Evolutionary conservation across 176 grass and related monocot genomes (phyloP).

Genomic region (Oryza rufipogon): DNA sequence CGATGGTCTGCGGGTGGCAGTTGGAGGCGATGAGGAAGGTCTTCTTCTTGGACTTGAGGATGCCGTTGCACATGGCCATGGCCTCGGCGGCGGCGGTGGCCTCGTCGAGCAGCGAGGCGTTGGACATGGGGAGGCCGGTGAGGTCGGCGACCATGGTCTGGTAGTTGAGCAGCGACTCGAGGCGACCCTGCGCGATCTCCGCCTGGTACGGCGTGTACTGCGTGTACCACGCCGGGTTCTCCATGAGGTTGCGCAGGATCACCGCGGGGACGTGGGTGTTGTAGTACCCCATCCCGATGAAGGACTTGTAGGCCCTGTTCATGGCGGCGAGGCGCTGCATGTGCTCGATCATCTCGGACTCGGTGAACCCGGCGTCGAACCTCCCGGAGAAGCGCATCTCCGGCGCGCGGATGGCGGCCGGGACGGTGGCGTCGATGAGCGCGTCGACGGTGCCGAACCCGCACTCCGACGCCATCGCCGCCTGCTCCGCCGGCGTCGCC

Average conservation of each 20-base stretch:
- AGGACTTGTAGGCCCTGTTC: slow-evolving; percentile 88
- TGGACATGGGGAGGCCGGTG: slow-evolving; percentile 96
- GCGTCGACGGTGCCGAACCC: slow-evolving; percentile 70
- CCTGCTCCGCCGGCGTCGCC: slow-evolving; percentile 70
- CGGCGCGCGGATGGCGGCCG: slow-evolving; percentile 62
- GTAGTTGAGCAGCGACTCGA: slow-evolving; percentile 97
- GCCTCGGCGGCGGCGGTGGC: slow-evolving; percentile 98
- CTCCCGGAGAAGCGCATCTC: slow-evolving; percentile 54
- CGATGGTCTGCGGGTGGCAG: slow-evolving; percentile 96
- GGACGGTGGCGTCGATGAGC: slow-evolving; percentile 86
- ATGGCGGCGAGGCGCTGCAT: slow-evolving; percentile 74
- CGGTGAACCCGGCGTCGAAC: slow-evolving; percentile 84
- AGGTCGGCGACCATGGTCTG: slow-evolving; percentile 96
- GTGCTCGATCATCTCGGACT: slow-evolving; percentile 89
- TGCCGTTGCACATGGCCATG: slow-evolving; percentile 98
- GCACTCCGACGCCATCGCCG: slow-evolving; percentile 65
- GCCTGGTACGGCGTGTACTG: slow-evolving; percentile 99
- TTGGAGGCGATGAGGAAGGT: slow-evolving; percentile 91
- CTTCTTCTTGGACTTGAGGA: slow-evolving; percentile 81
- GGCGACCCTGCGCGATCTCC: slow-evolving; percentile 96
- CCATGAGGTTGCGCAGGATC: slow-evolving; percentile 95
- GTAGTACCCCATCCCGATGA: slow-evolving; percentile 99
- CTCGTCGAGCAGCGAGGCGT: slow-evolving; percentile 94
- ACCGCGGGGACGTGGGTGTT: slow-evolving; percentile 76
- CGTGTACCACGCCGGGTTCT: slow-evolving; percentile 99